Evolutionary conservation across 192 early-diverging fungal genomes (phyloP).

Genomic region (Phlyctochytrium planicorne): DNA sequence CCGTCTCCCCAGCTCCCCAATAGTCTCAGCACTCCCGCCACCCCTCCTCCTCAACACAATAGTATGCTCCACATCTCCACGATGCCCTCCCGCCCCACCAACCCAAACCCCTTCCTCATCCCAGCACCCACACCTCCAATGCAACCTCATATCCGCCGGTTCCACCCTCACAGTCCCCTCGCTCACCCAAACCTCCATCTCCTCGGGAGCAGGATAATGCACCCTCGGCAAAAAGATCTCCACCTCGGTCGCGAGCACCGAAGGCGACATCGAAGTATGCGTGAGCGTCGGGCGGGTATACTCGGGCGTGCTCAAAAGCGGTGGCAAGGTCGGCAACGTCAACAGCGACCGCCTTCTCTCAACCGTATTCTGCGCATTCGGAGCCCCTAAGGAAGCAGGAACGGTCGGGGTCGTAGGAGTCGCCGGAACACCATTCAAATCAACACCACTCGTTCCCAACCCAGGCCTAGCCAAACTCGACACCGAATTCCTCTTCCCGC

Average conservation of each 20-base stretch:
- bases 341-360: background rate
- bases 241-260: background rate
- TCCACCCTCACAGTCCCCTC: background rate
- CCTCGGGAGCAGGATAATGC: background rate
- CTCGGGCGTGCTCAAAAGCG: background rate
- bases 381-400: background rate
- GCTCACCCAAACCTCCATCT: slow-evolving; percentile 6
- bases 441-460: background rate
- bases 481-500: background rate
- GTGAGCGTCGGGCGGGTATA: background rate
- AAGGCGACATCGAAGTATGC: background rate
- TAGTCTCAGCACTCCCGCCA: background rate
- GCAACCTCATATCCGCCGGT: background rate
- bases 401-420: background rate
- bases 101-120: background rate
- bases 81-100: background rate
- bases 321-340: background rate
- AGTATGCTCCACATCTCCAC: slow-evolving; percentile 6
- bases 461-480: background rate
- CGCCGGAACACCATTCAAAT: background rate
- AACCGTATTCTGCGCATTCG: background rate
- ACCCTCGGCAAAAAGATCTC: background rate
- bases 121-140: slow-evolving; percentile 7
- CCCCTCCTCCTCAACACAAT: slow-evolving; percentile 4
- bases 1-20: slow-evolving; percentile 1